phyloP scores from a whole-genome alignment of 2,329 filamentous ascomycete genomes.

The Sclerotinia sclerotiorum region DNA sequence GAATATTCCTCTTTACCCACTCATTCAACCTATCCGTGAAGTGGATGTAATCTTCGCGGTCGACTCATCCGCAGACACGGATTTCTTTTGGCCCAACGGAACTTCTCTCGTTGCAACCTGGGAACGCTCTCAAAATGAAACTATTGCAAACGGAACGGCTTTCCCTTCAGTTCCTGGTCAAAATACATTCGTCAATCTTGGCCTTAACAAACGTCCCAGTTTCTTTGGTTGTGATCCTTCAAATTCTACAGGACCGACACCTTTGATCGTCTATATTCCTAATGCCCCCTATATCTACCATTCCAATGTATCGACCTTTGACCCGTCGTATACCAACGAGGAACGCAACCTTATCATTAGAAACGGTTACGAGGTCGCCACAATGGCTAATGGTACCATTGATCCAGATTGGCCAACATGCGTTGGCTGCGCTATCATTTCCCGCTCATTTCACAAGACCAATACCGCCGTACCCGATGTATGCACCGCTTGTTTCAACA shows the following conservation, averaged over 20 bases:
- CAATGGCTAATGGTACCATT: slow-evolving; percentile 75
- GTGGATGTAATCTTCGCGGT: slow-evolving; percentile 82
- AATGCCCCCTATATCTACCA: slow-evolving; percentile 75
- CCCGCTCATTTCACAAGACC: slow-evolving; percentile 72
- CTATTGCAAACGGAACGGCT: slow-evolving; percentile 63
- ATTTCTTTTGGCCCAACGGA: slow-evolving; percentile 72
- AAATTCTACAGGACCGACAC: slow-evolving; percentile 59
- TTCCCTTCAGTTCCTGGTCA: slow-evolving; percentile 73
- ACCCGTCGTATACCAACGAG: slow-evolving; percentile 59
- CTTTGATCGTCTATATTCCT: slow-evolving; percentile 83
- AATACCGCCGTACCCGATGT: slow-evolving; percentile 65
- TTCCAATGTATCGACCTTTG: slow-evolving; percentile 80
- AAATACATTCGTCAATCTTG: slow-evolving; percentile 77
- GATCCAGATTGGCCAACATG: slow-evolving; percentile 78
- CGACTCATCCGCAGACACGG: slow-evolving; percentile 74
- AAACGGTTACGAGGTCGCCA: slow-evolving; percentile 84
- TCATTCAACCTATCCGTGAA: slow-evolving; percentile 69
- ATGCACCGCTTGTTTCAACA: slow-evolving; percentile 73
- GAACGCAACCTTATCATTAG: slow-evolving; percentile 77
- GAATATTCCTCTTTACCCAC: slow-evolving; percentile 75
- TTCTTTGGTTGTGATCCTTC: slow-evolving; percentile 76
- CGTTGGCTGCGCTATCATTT: slow-evolving; percentile 83
- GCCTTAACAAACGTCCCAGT: slow-evolving; percentile 70
- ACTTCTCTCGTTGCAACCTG: slow-evolving; percentile 74
- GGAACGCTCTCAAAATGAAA: slow-evolving; percentile 57